Evolutionary conservation across 106 monocot species (phyloP).

Genomic region (Apostasia ramifera): DNA sequence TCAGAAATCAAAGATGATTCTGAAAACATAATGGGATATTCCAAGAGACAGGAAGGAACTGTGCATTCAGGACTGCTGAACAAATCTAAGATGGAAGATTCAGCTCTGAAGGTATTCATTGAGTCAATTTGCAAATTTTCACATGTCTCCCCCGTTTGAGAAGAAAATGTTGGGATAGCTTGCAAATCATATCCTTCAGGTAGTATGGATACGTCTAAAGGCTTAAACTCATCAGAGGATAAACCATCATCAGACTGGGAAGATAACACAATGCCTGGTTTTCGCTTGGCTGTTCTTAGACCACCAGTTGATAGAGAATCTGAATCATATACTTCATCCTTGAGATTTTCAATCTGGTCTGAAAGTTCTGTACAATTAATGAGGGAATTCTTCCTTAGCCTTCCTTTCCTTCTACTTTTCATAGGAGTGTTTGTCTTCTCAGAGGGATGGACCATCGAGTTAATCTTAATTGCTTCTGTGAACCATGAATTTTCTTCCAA

Average conservation of each 20-base stretch:
- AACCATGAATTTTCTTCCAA: constrained; percentile 24
- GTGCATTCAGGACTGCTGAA: constrained; percentile 12
- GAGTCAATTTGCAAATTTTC: not conserved
- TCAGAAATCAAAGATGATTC: constrained; percentile 48
- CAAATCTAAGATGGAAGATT: not conserved
- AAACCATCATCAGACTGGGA: constrained; percentile 61
- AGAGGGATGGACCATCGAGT: constrained; percentile 10
- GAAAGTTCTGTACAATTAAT: constrained; percentile 19
- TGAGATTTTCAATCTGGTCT: constrained; percentile 24
- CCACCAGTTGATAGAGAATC: constrained; percentile 20
- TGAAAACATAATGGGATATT: constrained; percentile 41
- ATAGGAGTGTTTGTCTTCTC: constrained; percentile 7
- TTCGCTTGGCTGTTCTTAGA: constrained; percentile 29
- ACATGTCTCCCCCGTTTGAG: constrained; percentile 8
- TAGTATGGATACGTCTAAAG: not conserved
- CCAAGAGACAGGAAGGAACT: constrained; percentile 40
- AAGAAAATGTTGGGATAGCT: constrained; percentile 1
- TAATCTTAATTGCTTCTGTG: constrained; percentile 9
- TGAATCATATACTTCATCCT: constrained; percentile 36
- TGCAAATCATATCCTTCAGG: not conserved
- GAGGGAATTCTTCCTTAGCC: constrained; percentile 15
- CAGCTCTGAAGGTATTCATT: not conserved
- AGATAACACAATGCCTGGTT: constrained; percentile 30
- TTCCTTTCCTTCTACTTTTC: constrained; percentile 27
- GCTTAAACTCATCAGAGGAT: constrained; percentile 18